Base-by-base conservation (phyloP, 2,329 filamentous ascomycete species). In the Talaromyces sp. region DNA sequence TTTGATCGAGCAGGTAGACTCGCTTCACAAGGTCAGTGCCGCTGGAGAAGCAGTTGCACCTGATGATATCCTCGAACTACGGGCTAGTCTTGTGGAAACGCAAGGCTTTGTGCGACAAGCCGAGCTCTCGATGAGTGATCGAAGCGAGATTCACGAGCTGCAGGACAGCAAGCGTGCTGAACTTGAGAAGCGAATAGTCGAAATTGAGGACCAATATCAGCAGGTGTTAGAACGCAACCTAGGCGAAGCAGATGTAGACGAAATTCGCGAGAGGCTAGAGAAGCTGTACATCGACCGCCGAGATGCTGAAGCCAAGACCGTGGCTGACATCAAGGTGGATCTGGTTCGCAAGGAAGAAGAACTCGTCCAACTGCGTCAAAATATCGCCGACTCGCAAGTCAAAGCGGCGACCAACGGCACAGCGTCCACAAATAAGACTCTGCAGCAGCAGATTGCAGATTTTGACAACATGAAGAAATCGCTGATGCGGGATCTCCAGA, bases 391-490 rank as follows among this genome's bases (percentile, higher is more conserved):
- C 63, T 83, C 95, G 13, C 70, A 77, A 57, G 69, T 70, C 27
- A 70, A 71, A 17, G 81, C 80, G 19, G 78, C 81, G 29, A 83
- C 87, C 27, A 91, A 87, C 64, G 86, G 86, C 50, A 76, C 79
- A 21, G 74, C 78, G 17, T 70, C 73, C 59, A 91, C 90, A 69
- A 89, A 89, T 82, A 96, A 96, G 83, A 96, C 91, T 13, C 86
- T 98, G 51, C 92, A 96, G 74, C 93, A 99, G 79, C 95, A 98
- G 79, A 96, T 99, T 76, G 91, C 93, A 61, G 95, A 99, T 74
- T 99, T 99, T 69, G 95, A 99, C 76, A 90, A 91, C 62, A 99
- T 99, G 93, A 99, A 99, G 87, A 99, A 99, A 86, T 96, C 90
- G 66, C 82, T 99, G 67, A 99, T 99, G 95, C 90, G 95, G 61